Evolutionary conservation across 495 filamentous ascomycete genomes (phyloP).

Genomic region (Aspergillus nanangensis): DNA sequence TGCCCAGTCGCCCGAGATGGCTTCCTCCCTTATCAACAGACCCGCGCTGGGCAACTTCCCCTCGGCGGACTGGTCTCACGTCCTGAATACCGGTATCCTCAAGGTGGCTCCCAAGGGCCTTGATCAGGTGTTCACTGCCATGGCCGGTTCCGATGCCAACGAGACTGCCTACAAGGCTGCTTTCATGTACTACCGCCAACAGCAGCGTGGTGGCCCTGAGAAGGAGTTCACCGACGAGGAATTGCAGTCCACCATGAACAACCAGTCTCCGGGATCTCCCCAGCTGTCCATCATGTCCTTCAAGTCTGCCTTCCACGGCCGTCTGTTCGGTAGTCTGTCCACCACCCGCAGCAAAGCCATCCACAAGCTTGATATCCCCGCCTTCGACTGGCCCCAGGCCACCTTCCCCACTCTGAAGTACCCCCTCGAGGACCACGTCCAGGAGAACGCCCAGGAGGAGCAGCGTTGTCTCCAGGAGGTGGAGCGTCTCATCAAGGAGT

Average conservation of each 20-base stretch:
- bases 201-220: slow-evolving; percentile 75
- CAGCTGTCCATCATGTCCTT: slow-evolving; percentile 89
- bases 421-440: slow-evolving; percentile 76
- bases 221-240: slow-evolving; percentile 86
- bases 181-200: slow-evolving; percentile 93
- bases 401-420: slow-evolving; percentile 88
- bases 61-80: slow-evolving; percentile 78
- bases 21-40: slow-evolving; percentile 81
- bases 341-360: slow-evolving; percentile 96
- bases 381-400: slow-evolving; percentile 98
- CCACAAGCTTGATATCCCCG: slow-evolving; percentile 97
- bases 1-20: slow-evolving; percentile 74
- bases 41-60: slow-evolving; percentile 97
- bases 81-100: slow-evolving; percentile 84
- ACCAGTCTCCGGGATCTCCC: slow-evolving; percentile 78
- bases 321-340: slow-evolving; percentile 85
- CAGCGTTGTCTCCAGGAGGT: slow-evolving; percentile 82
- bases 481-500: slow-evolving; percentile 79
- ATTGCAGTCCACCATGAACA: slow-evolving; percentile 73
- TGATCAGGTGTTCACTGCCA: slow-evolving; percentile 94
- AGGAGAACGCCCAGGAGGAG: slow-evolving; percentile 82
- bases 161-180: slow-evolving; percentile 99
- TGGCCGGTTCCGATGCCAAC: slow-evolving; percentile 95
- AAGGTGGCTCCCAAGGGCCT: slow-evolving; percentile 86
- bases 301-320: slow-evolving; percentile 91